phyloP scores from a whole-genome alignment of 805 yeast genomes.

The Candida andamanensis region DNA sequence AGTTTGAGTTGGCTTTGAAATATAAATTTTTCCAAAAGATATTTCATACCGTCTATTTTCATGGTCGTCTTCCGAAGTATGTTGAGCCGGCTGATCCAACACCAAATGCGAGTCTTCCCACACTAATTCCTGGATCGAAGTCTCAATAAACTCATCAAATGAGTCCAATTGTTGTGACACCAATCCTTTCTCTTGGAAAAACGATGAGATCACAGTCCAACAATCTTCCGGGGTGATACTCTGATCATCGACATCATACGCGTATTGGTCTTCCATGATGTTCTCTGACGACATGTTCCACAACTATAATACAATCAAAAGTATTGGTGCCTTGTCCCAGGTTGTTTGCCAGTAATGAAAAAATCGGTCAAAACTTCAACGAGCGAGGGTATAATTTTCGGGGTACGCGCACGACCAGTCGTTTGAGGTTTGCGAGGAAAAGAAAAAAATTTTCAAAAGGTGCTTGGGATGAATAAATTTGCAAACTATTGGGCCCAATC shows the following conservation, averaged over 20 bases:
- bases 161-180: constrained; percentile 98
- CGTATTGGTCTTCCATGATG: constrained; percentile 54
- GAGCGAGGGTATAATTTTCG: neutral
- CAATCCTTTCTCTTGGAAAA: constrained; percentile 92
- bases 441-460: neutral
- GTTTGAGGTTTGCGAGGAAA: no score
- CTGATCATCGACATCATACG: constrained; percentile 60
- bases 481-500: constrained; percentile 1
- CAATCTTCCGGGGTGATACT: constrained; percentile 94
- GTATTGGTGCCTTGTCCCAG: no score
- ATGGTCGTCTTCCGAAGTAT: constrained; percentile 84
- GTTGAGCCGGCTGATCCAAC: constrained; percentile 97
- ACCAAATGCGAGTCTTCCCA: constrained; percentile 93
- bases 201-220: constrained; percentile 96
- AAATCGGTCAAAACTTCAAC: neutral
- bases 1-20: constrained; percentile 96
- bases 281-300: constrained; percentile 11
- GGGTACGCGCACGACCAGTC: no score
- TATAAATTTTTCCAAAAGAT: constrained; percentile 94
- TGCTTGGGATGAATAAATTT: neutral
- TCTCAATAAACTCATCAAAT: constrained; percentile 94
- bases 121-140: constrained; percentile 94
- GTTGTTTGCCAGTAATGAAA: no score
- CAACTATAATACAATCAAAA: no score
- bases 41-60: constrained; percentile 91